These are phyloP conservation scores for Malus orientalis DNA, from an alignment of 306 rosid genomes.

Conservation along the genomic window DNA sequence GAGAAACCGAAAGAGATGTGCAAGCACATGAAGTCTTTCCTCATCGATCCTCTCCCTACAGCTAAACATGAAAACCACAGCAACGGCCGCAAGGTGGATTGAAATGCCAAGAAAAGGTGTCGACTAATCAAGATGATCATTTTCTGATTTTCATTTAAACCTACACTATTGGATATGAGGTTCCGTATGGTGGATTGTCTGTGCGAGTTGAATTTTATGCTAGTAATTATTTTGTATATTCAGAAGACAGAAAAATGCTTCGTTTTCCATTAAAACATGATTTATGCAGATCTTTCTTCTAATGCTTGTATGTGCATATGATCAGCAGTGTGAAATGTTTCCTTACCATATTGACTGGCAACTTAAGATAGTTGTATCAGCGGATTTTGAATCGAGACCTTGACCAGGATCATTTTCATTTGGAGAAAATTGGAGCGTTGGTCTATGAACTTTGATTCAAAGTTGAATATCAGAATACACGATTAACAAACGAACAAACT, in stretches of 20 bases:
- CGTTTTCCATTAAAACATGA: not conserved
- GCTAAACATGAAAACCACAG: conserved; percentile 18
- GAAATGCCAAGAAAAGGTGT: conserved; percentile 6
- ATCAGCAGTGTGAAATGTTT: not conserved
- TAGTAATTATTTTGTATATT: not conserved
- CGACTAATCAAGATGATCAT: not conserved
- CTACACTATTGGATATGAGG: not conserved
- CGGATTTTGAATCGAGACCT: not conserved
- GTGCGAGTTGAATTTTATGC: not conserved
- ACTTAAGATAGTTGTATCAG: not conserved
- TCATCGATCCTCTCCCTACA: conserved; percentile 32
- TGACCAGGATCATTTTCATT: not conserved
- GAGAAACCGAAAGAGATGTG: conserved; percentile 71
- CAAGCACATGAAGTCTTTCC: conserved; percentile 53
- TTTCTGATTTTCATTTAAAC: not conserved
- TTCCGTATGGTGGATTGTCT: not conserved
- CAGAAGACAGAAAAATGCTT: not conserved
- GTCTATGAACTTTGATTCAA: too few species aligned
- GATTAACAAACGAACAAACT: too few species aligned
- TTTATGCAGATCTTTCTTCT: not conserved
- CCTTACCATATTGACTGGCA: not conserved
- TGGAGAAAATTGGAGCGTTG: too few species aligned
- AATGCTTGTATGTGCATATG: not conserved
- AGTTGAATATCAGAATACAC: too few species aligned
- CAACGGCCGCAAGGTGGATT: conserved; percentile 54